phyloP scores from a whole-genome alignment of 805 yeast genomes.

The Alloascoidea hylecoeti region DNA sequence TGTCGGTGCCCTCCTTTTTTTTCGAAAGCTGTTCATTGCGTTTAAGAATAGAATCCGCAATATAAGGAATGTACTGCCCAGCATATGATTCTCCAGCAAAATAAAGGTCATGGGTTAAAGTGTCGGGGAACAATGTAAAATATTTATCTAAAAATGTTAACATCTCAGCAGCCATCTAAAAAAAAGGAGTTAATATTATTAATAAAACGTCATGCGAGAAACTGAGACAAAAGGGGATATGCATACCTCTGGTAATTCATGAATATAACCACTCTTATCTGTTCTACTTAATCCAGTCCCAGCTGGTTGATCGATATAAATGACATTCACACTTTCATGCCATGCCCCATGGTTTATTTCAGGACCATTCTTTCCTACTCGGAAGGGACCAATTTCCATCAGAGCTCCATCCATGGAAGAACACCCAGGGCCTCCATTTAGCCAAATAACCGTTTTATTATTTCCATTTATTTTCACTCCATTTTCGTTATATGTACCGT shows the following conservation, averaged over 20 bases:
- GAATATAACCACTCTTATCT: slow-evolving; percentile 21
- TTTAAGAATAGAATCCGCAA: slow-evolving; percentile 48
- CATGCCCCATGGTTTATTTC: slow-evolving; percentile 62
- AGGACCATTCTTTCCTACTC: slow-evolving; percentile 31
- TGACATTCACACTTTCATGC: slow-evolving; percentile 31
- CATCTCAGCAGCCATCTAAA: slow-evolving; percentile 47
- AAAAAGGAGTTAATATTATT: slow-evolving; percentile 31
- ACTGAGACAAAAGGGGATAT: too few species aligned
- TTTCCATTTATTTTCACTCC: slow-evolving; percentile 8
- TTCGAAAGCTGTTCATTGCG: slow-evolving; percentile 21
- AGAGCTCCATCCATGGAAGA: slow-evolving; percentile 96
- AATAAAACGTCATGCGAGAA: neutral
- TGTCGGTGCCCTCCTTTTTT: slow-evolving; percentile 5
- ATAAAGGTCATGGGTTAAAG: slow-evolving; percentile 43
- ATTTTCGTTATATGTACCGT: slow-evolving; percentile 1
- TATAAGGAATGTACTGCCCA: slow-evolving; percentile 90
- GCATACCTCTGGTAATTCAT: slow-evolving; percentile 13
- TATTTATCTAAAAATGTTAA: slow-evolving; percentile 51
- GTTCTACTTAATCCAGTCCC: slow-evolving; percentile 84
- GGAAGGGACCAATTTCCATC: slow-evolving; percentile 83
- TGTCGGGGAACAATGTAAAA: slow-evolving; percentile 62
- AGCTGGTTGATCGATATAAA: slow-evolving; percentile 73
- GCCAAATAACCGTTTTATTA: slow-evolving; percentile 60
- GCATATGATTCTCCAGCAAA: slow-evolving; percentile 95
- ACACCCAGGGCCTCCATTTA: slow-evolving; percentile 98